A percentile compares a stretch with the other conserved stretches of the same genome.
Evolutionary conservation across 2,329 filamentous ascomycete species (phyloP).

Genomic region (Colletotrichum sublineola): DNA sequence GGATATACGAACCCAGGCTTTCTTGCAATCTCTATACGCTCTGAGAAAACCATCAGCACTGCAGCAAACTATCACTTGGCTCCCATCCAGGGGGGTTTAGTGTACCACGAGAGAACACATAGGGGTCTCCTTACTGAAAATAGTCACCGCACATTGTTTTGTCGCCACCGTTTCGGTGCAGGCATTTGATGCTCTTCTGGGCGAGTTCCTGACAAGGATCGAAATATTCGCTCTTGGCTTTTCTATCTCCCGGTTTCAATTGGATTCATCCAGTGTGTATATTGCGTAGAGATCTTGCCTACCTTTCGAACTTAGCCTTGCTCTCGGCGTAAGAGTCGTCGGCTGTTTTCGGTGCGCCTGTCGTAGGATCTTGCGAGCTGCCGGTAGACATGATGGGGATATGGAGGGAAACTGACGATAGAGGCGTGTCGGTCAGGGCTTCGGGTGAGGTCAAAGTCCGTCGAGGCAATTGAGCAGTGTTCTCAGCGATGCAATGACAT

Average conservation of each 20-base stretch:
- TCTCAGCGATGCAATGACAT: conserved; percentile 1
- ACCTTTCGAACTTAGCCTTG: conserved; percentile 75
- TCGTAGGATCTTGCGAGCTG: conserved; percentile 3
- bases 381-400: neutral
- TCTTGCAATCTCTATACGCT: conserved; percentile 95
- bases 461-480: neutral
- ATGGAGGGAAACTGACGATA: neutral
- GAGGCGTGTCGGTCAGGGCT: too few relatives aligned
- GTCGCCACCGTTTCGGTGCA: conserved; percentile 90
- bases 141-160: conserved; percentile 93
- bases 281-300: conserved; percentile 46
- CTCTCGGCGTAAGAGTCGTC: conserved; percentile 37
- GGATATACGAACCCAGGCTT: conserved; percentile 80
- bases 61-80: too few relatives aligned
- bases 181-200: conserved; percentile 84
- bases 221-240: conserved; percentile 89
- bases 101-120: neutral
- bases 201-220: conserved; percentile 97
- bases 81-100: neutral
- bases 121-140: conserved; percentile 79
- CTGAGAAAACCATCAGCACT: conserved; percentile 58
- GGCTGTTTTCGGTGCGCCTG: conserved; percentile 16
- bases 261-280: neutral
- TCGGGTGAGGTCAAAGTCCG: neutral
- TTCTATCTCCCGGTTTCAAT: conserved; percentile 66